Percentiles rank a stretch among this genome's conserved stretches.
These are phyloP conservation scores for Alternaria angustiovoidea DNA, from an alignment of 2,329 filamentous ascomycete species.

Conservation along the genomic window DNA sequence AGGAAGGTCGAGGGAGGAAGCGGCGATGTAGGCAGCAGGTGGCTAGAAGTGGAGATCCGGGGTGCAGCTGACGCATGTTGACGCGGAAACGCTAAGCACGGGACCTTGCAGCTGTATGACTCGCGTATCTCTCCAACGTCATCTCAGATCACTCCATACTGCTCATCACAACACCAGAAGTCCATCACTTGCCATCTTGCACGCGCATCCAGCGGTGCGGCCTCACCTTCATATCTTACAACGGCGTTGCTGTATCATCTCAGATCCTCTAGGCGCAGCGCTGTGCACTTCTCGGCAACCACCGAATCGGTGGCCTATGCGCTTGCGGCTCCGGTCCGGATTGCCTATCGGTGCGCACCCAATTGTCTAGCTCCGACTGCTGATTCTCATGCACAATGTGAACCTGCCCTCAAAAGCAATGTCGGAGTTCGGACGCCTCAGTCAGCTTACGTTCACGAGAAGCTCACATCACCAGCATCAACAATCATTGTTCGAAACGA, in stretches of 20 bases:
- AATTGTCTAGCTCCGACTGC: slow-evolving; percentile 3
- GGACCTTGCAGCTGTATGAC: slow-evolving; percentile 24
- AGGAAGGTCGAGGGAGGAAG: slow-evolving; percentile 11
- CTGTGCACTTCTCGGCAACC: not conserved
- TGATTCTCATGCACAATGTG: not conserved
- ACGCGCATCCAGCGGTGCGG: rapidly evolving
- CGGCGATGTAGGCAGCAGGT: slow-evolving; percentile 15
- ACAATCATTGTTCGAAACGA: not conserved
- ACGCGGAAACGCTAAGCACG: slow-evolving; percentile 21
- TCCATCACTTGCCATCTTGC: not conserved
- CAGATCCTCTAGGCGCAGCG: not conserved
- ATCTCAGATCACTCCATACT: not conserved
- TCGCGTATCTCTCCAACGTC: slow-evolving; percentile 5
- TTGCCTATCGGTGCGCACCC: not conserved
- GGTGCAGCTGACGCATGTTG: slow-evolving; percentile 28
- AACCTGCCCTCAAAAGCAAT: not conserved
- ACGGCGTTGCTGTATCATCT: not conserved
- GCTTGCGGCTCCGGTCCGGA: not conserved
- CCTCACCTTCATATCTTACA: not conserved
- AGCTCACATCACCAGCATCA: not conserved
- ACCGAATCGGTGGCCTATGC: not conserved
- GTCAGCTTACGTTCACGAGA: not conserved
- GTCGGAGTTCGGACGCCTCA: too few species aligned
- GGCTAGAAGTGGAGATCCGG: slow-evolving; percentile 32
- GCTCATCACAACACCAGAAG: not conserved